Evolutionary conservation across 2,329 filamentous ascomycete genomes (phyloP), one percentile per base, ranked within the genome.

Genomic region (Pseudocercospora ulei): DNA sequence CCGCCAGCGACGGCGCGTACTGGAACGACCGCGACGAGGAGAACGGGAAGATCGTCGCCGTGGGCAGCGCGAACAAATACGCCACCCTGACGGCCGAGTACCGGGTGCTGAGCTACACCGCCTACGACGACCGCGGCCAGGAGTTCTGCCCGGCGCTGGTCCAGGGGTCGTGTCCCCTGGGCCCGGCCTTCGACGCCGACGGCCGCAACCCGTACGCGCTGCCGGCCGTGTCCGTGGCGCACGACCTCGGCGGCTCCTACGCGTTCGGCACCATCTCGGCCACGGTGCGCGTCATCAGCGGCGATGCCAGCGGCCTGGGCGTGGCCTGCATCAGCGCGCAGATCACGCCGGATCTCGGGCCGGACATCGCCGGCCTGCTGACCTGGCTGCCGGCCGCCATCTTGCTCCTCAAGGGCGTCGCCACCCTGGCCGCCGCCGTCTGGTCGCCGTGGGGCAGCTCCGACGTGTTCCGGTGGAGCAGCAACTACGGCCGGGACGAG

Each of bases 401-500:
- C 14, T 69, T 98, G 19, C 65, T 88, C 2, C 69, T 88, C 25
- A 83, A 92, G 29, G 90, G 78, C 1, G 62, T 86, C 41, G 85
- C 87, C 8, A 94, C 88, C 4, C 68, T 87, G 22, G 77, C 85
- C 49, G 86, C 90, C 2, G 82, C 78, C 34, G 83, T 92, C 23
- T 88, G 78, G 58, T 95, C 87, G 56, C 90, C 90, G 0, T 98
- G 90, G 88, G 90, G 90, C 12, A 83, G 85, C 1, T 76, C 76
- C 5, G 82, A 98, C 58, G 71, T 88, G 12, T 96, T 96, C 60
- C 79, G 83, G 50, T 98, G 88, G 86, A 86, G 85, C n/a, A 92
- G 85, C 56, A 98, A 98, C 59, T 96, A 93, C 59, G 90, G 90
- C 22, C 78, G 88, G 51, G 90, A 98, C 53, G 82, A 84, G 45